Evolutionary conservation across 2,329 filamentous ascomycete genomes (phyloP).

Genomic region (Cyphellophora europaea): DNA sequence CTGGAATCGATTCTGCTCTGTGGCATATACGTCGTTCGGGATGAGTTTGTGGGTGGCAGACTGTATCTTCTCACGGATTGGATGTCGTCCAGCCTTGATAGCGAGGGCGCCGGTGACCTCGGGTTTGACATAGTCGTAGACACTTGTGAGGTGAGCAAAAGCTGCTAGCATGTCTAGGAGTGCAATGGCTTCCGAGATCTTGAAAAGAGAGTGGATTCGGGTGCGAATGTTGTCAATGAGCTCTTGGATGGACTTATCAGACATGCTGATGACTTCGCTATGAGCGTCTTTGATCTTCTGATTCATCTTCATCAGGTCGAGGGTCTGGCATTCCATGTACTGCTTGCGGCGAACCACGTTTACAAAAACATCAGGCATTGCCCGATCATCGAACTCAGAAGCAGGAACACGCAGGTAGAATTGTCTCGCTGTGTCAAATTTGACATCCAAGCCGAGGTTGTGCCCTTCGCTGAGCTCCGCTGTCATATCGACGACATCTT

Average conservation of each 20-base stretch:
- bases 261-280: constrained; percentile 73
- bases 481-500: constrained; percentile 65
- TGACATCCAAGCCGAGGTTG: constrained; percentile 55
- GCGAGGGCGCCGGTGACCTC: constrained; percentile 60
- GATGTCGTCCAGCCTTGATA: constrained; percentile 66
- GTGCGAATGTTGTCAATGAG: constrained; percentile 64
- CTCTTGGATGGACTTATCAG: constrained; percentile 63
- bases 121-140: constrained; percentile 58
- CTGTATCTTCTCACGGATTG: constrained; percentile 66
- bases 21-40: constrained; percentile 84
- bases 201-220: constrained; percentile 66
- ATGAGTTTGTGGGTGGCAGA: constrained; percentile 52
- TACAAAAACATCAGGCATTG: constrained; percentile 62
- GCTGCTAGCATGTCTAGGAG: constrained; percentile 77
- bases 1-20: constrained; percentile 72
- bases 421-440: constrained; percentile 66
- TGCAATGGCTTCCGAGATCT: constrained; percentile 75
- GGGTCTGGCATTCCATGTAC: constrained; percentile 77
- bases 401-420: constrained; percentile 66
- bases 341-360: constrained; percentile 65
- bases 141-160: constrained; percentile 66
- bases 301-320: constrained; percentile 74
- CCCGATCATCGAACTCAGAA: constrained; percentile 51
- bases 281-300: constrained; percentile 69
- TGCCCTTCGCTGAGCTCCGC: constrained; percentile 55